A percentile compares a stretch with the other conserved stretches of the same genome.
These are phyloP conservation scores for Symbiodinium pilosum DNA, from an alignment of 73 alveolate genomes.

Conservation along the genomic window DNA sequence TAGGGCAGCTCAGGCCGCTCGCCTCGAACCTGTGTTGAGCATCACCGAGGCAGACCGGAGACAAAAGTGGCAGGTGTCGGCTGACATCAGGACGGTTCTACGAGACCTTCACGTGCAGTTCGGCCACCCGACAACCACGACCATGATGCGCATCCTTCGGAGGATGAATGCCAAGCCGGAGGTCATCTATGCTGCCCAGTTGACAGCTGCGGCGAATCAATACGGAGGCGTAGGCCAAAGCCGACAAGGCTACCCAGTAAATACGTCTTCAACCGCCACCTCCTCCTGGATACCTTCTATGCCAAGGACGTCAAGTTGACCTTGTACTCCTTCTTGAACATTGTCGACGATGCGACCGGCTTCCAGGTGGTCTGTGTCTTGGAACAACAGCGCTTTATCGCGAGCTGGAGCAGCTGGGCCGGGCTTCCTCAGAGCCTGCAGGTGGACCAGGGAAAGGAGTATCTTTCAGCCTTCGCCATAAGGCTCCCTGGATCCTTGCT, in stretches of 20 bases:
- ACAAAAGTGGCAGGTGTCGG: not conserved
- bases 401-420: not conserved
- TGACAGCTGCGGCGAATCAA: not conserved
- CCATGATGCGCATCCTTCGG: not conserved
- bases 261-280: not conserved
- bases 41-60: not conserved
- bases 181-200: not conserved
- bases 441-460: constrained; percentile 1
- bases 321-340: not conserved
- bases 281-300: not conserved
- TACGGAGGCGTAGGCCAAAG: not conserved
- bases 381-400: not conserved
- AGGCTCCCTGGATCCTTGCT: not conserved
- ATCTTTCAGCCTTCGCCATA: not conserved
- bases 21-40: not conserved
- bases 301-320: not conserved
- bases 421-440: not conserved
- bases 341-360: not conserved
- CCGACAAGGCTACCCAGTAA: not conserved
- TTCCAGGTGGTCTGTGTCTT: not conserved
- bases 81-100: not conserved
- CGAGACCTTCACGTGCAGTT: not conserved
- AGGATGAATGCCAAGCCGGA: not conserved
- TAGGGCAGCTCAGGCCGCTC: not conserved
- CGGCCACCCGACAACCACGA: constrained; percentile 10